These are phyloP conservation scores for Fremontodendron californicum DNA, from an alignment of 345 rosid genomes.

Conservation along the genomic window DNA sequence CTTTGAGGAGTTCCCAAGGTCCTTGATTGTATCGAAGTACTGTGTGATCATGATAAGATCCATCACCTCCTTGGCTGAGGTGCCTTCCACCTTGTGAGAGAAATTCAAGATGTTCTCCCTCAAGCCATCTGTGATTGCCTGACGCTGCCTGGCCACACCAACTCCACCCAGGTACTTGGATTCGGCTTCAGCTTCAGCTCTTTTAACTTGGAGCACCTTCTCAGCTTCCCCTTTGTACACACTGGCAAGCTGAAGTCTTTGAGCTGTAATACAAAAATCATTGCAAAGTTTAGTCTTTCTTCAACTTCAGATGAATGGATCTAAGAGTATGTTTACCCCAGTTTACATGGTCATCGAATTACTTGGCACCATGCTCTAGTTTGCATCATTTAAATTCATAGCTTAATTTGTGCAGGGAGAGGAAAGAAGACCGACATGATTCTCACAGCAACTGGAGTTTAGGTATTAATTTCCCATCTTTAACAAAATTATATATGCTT, in stretches of 20 bases:
- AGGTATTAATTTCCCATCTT: not conserved
- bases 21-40: conserved; percentile 91
- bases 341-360: not conserved
- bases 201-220: conserved; percentile 79
- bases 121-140: conserved; percentile 93
- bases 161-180: conserved; percentile 94
- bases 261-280: conserved; percentile 50
- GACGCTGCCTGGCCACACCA: conserved; percentile 97
- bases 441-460: not conserved
- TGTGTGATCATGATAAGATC: conserved; percentile 97
- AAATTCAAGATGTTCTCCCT: conserved; percentile 94
- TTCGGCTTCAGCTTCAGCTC: conserved; percentile 95
- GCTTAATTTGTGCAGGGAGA: not conserved
- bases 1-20: conserved; percentile 85
- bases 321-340: not conserved
- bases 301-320: not conserved
- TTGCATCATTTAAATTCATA: not conserved
- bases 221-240: conserved; percentile 99
- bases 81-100: conserved; percentile 85
- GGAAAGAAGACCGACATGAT: not conserved
- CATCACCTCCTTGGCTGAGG: conserved; percentile 94
- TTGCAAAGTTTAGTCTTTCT: not conserved
- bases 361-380: not conserved
- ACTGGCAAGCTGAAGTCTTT: conserved; percentile 97
- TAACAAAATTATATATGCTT: not conserved